Evolutionary conservation across 2,329 filamentous ascomycete species (phyloP).

Genomic region (Sporothrix inflata): DNA sequence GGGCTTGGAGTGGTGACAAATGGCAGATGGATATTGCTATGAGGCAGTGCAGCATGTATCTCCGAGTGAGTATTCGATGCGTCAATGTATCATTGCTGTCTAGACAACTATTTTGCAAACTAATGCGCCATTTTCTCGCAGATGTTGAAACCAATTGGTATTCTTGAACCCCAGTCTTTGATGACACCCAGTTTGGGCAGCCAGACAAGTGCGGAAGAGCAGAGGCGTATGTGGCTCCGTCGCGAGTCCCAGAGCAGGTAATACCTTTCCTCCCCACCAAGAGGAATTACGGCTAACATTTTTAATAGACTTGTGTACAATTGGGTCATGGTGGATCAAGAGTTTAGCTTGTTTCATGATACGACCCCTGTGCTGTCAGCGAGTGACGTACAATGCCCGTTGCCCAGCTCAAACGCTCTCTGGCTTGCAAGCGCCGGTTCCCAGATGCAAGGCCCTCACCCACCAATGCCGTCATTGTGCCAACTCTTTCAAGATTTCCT

Average conservation of each 20-base stretch:
- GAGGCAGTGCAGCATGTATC: conserved; percentile 74
- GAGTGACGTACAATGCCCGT: conserved; percentile 65
- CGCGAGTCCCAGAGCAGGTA: conserved; percentile 56
- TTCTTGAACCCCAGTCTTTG: conserved; percentile 58
- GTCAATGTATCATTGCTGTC: too few species aligned
- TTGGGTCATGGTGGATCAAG: conserved; percentile 75
- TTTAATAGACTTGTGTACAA: conserved; percentile 69
- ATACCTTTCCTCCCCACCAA: too few species aligned
- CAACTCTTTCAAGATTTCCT: conserved; percentile 71
- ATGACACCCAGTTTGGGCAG: conserved; percentile 50
- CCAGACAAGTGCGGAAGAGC: conserved; percentile 50
- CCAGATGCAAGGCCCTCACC: conserved; percentile 46
- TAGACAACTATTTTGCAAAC: too few species aligned
- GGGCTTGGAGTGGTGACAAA: conserved; percentile 75
- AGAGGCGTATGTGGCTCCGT: conserved; percentile 67
- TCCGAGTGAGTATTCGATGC: conserved; percentile 52
- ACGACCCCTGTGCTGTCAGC: conserved; percentile 65
- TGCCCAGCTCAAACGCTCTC: conserved; percentile 63
- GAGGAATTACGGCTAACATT: too few species aligned
- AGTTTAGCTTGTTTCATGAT: conserved; percentile 69
- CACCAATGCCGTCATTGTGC: conserved; percentile 60
- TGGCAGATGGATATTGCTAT: conserved; percentile 79
- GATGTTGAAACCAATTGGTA: conserved; percentile 71
- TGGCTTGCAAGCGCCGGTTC: conserved; percentile 55
- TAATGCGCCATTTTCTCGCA: conserved; percentile 34